These are phyloP conservation scores for Auricularia sp. DNA, from an alignment of 768 basidiomycete species.

Conservation along the genomic window DNA sequence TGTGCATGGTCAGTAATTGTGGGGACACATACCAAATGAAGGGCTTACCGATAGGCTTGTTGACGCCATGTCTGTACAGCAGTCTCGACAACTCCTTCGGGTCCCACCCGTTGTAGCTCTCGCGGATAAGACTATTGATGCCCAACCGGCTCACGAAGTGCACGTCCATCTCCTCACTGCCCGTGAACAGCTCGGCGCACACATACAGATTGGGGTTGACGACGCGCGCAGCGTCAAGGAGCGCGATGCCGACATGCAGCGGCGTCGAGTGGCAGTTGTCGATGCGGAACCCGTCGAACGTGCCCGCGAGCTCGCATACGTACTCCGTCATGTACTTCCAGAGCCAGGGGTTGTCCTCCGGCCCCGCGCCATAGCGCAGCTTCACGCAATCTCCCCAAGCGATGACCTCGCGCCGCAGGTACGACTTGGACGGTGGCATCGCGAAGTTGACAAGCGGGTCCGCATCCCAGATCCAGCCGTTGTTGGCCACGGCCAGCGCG, in stretches of 20 bases:
- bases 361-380: constrained; percentile 79
- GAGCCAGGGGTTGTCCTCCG: constrained; percentile 82
- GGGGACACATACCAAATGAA: background rate
- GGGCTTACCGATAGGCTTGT: constrained; percentile 77
- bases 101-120: constrained; percentile 86
- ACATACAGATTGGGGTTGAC: constrained; percentile 91
- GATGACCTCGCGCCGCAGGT: constrained; percentile 91
- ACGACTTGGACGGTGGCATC: constrained; percentile 82
- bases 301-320: constrained; percentile 64
- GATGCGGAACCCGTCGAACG: constrained; percentile 93
- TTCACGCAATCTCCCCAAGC: constrained; percentile 99
- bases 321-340: constrained; percentile 89
- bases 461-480: constrained; percentile 98
- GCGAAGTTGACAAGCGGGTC: constrained; percentile 95
- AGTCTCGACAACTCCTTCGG: constrained; percentile 85
- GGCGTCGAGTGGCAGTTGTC: constrained; percentile 99
- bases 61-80: constrained; percentile 82
- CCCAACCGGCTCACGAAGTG: constrained; percentile 87
- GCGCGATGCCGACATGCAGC: constrained; percentile 84
- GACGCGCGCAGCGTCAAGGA: constrained; percentile 85
- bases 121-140: constrained; percentile 87
- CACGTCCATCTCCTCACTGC: constrained; percentile 87
- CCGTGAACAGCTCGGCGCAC: constrained; percentile 95
- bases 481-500: constrained; percentile 83
- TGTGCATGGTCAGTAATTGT: constrained; percentile 16